Evolutionary conservation across 2,329 filamentous ascomycete species (phyloP).

Genomic region (Magnaporthiopsis incrustans): DNA sequence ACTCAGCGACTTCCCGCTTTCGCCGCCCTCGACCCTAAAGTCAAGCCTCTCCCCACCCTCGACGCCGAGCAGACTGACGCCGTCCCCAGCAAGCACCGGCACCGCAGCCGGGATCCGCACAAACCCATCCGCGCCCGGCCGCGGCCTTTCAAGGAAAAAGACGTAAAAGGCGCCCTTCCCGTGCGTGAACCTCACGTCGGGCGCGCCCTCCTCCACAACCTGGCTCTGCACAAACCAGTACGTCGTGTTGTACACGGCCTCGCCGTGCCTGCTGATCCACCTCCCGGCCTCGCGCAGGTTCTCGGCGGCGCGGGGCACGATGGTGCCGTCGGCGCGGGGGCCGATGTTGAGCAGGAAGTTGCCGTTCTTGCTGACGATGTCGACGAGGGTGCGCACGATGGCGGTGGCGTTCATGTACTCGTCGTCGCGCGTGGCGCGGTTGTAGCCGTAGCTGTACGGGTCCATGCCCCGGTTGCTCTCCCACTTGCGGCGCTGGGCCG

Average conservation of each 20-base stretch:
- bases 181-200: slow-evolving; percentile 35
- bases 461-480: slow-evolving; percentile 53
- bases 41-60: slow-evolving; percentile 19
- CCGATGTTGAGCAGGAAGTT: slow-evolving; percentile 51
- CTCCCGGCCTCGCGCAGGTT: slow-evolving; percentile 41
- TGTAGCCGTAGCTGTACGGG: slow-evolving; percentile 51
- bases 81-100: slow-evolving; percentile 33
- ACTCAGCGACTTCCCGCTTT: slow-evolving; percentile 14
- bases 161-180: slow-evolving; percentile 39
- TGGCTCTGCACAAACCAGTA: slow-evolving; percentile 41
- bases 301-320: slow-evolving; percentile 38
- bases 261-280: slow-evolving; percentile 45
- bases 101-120: slow-evolving; percentile 31
- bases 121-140: slow-evolving; percentile 17
- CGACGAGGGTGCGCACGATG: slow-evolving; percentile 39
- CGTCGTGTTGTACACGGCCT: slow-evolving; percentile 49
- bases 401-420: slow-evolving; percentile 44
- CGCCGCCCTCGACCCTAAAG: slow-evolving; percentile 6
- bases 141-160: slow-evolving; percentile 27
- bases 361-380: slow-evolving; percentile 47
- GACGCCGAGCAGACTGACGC: slow-evolving; percentile 33
- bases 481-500: slow-evolving; percentile 48
- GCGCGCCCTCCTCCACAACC: slow-evolving; percentile 17
- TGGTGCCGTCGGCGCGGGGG: slow-evolving; percentile 45
- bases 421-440: slow-evolving; percentile 39